phyloP scores from a whole-genome alignment of 495 filamentous ascomycete species.

The Neurospora intermedia region DNA sequence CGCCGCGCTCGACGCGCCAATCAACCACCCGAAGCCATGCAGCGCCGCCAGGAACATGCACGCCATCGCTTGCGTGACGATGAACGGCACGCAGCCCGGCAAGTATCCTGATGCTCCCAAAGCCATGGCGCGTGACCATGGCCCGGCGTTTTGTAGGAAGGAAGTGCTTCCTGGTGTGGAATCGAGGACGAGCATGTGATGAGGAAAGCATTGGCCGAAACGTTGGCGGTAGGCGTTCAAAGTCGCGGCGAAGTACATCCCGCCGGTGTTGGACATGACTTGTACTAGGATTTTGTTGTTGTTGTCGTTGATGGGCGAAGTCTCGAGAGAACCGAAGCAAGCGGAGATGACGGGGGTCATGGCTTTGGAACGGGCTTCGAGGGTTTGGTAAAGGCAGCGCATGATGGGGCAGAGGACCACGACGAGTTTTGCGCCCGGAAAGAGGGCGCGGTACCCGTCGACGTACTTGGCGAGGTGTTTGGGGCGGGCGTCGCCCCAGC shows the following conservation, averaged over 20 bases:
- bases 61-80: constrained; percentile 31
- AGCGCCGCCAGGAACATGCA: constrained; percentile 24
- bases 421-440: constrained; percentile 33
- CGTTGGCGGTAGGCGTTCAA: constrained; percentile 33
- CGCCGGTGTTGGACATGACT: constrained; percentile 43
- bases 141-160: constrained; percentile 36
- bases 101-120: constrained; percentile 31
- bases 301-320: too few relatives aligned
- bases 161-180: constrained; percentile 41
- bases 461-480: constrained; percentile 46
- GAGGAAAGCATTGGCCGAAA: constrained; percentile 27
- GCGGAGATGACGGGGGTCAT: constrained; percentile 43
- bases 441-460: constrained; percentile 41
- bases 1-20: constrained; percentile 26
- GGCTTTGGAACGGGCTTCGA: constrained; percentile 29
- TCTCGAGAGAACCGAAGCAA: constrained; percentile 23
- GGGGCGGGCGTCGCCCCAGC: constrained; percentile 45
- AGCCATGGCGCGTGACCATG: constrained; percentile 43
- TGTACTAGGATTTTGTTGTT: constrained; percentile 36
- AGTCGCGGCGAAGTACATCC: constrained; percentile 38
- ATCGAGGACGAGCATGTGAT: constrained; percentile 37
- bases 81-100: constrained; percentile 28
- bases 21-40: constrained; percentile 18
- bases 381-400: constrained; percentile 30
- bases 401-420: constrained; percentile 40